Conservation (phyloP, 2,329 filamentous ascomycete genomes). For the Teratosphaeria viscida region DNA sequence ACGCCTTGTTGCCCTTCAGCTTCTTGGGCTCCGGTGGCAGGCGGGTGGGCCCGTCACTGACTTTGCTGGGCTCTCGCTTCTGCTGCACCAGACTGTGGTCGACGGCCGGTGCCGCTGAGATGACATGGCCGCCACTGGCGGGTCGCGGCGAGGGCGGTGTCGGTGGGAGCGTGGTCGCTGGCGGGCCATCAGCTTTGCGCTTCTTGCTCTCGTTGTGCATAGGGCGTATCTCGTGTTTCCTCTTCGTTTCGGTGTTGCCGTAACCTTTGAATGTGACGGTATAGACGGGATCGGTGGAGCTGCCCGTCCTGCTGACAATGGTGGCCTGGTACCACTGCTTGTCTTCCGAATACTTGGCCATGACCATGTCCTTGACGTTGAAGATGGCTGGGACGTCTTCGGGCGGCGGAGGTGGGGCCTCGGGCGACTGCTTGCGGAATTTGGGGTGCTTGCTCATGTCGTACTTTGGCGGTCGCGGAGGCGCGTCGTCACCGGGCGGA, state of each 20-base stretch:
- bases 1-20: conserved; percentile 81
- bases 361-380: conserved; percentile 77
- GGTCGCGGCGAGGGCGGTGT: conserved; percentile 28
- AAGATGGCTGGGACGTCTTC: conserved; percentile 46
- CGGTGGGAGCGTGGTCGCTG: conserved; percentile 33
- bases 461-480: conserved; percentile 16
- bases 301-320: conserved; percentile 89
- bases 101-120: conserved; percentile 56
- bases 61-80: conserved; percentile 51
- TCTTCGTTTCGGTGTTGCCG: conserved; percentile 65
- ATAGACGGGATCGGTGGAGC: conserved; percentile 81
- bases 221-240: conserved; percentile 71
- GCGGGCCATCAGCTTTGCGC: conserved; percentile 68
- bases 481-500: conserved; percentile 30
- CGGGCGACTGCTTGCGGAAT: conserved; percentile 36
- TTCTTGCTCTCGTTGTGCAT: conserved; percentile 51
- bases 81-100: conserved; percentile 57
- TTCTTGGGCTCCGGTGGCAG: conserved; percentile 51
- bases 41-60: conserved; percentile 43
- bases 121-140: conserved; percentile 42
- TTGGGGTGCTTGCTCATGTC: conserved; percentile 57
- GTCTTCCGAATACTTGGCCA: conserved; percentile 91
- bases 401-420: conserved; percentile 23
- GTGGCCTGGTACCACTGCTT: conserved; percentile 83
- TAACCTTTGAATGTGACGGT: conserved; percentile 93